Evolutionary conservation across 2,329 filamentous ascomycete species (phyloP).

Genomic region (Diaporthe vexans): DNA sequence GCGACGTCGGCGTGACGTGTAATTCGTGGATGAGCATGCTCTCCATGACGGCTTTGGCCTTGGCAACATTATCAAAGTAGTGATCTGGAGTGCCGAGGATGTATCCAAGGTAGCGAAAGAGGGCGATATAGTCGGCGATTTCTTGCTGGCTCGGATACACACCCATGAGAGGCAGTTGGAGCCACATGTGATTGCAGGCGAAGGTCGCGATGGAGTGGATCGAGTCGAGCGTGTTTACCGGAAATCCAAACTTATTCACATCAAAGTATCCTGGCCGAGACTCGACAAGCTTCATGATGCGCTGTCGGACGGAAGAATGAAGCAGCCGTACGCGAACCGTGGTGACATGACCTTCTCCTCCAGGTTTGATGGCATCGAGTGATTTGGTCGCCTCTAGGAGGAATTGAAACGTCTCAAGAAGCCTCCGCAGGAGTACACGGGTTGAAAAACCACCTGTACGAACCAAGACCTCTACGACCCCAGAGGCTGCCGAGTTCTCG

Average conservation of each 20-base stretch:
- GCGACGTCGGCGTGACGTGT: constrained; percentile 10
- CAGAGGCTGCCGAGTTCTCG: constrained; percentile 8
- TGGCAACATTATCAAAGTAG: background rate
- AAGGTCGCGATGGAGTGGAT: constrained; percentile 12
- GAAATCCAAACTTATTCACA: background rate
- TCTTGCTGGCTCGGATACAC: constrained; percentile 1
- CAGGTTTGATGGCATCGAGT: constrained; percentile 5
- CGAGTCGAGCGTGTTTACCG: constrained; percentile 15
- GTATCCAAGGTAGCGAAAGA: constrained; percentile 10
- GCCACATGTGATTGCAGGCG: constrained; percentile 20
- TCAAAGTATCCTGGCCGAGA: constrained; percentile 16
- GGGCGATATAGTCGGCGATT: constrained; percentile 13
- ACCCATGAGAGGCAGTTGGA: constrained; percentile 2
- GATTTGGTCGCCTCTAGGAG: constrained; percentile 8
- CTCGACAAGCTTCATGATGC: constrained; percentile 1
- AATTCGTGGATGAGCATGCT: constrained; percentile 19
- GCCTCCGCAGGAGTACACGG: constrained; percentile 2
- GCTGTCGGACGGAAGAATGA: constrained; percentile 20
- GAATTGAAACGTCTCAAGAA: constrained; percentile 14
- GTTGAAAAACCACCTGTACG: constrained; percentile 13
- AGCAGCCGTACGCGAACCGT: constrained; percentile 11
- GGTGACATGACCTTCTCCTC: constrained; percentile 4
- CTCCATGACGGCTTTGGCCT: constrained; percentile 5
- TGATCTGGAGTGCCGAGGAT: background rate
- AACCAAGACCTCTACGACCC: constrained; percentile 13